phyloP scores from a whole-genome alignment of 2,329 filamentous ascomycete genomes.

The Cladobotryum mycophilum region DNA sequence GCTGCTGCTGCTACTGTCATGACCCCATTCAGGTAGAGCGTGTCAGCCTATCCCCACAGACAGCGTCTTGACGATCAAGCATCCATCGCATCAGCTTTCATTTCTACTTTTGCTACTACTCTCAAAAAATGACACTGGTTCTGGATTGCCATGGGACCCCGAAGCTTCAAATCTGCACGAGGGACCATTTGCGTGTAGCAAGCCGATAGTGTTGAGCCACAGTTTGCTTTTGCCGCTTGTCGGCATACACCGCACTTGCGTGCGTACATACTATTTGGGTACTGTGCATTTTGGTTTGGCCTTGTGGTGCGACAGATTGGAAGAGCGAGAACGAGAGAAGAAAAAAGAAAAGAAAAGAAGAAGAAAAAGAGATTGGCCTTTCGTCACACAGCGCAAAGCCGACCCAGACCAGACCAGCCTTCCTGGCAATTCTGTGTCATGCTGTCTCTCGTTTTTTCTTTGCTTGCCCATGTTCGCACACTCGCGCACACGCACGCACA shows the following conservation, averaged over 20 bases:
- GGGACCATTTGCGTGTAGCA: too few relatives aligned
- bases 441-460: background rate
- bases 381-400: background rate
- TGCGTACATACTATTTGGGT: background rate
- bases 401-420: too few relatives aligned
- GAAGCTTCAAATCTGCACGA: too few relatives aligned
- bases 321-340: background rate
- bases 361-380: background rate
- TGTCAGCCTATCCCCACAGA: conserved; percentile 4
- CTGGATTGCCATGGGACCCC: too few relatives aligned
- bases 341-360: too few relatives aligned
- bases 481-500: background rate
- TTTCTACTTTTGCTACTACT: too few relatives aligned
- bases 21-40: background rate
- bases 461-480: background rate
- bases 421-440: background rate
- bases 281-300: background rate
- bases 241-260: background rate
- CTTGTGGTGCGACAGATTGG: background rate
- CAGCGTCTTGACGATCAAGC: too few relatives aligned
- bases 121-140: too few relatives aligned
- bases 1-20: background rate
- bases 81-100: too few relatives aligned
- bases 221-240: background rate
- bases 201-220: background rate